Evolutionary conservation across 2,329 filamentous ascomycete species (phyloP), one percentile per base, ranked within the genome.

Genomic region (Lecanicillium sp.): DNA sequence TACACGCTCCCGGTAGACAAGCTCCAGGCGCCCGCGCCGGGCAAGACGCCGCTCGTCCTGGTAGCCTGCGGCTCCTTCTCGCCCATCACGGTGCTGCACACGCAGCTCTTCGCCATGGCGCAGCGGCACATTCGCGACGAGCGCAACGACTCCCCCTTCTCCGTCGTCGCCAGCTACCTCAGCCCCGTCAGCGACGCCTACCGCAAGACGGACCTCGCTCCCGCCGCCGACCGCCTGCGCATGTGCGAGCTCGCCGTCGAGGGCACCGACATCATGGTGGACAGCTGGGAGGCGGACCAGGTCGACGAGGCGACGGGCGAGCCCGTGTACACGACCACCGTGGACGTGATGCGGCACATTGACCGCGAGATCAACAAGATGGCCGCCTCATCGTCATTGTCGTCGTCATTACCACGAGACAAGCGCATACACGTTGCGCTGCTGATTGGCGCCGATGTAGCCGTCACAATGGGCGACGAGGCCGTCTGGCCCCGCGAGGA

Each of bases 61-160:
- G 76, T 83, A 35, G 78, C 79, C 31, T 82, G 79, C 51, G 79
- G 74, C 35, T 74, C 69, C 54, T 87, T 86, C 61, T 84, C 79
- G 0, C 83, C 82, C n/a, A 77, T 81, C 39, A 84, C 80, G 4
- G 82, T 81, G 52, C 71, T 87, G 19, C 84, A 89, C 56, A 65
- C 89, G 45, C 79, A 84, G 56, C 88, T 89, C 81, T 88, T 89
- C 55, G 83, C 86, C 53, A 84, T 89, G 77, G 84, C 84, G 3
- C 77, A 79, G 51, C 84, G 88, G 61, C 81, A 79, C 56, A 30
- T 41, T 28, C 14, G 18, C 33, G 15, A 22, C 22, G 8, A 14
- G 22, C 38, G 4, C 39, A 9, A 25, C 37, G 37, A 14, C 15
- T 50, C 46, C 17, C 68, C 84, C 39, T 94, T 82, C 55, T 87